A percentile compares a stretch with the other conserved stretches of the same genome.
These are phyloP conservation scores for Annulohypoxylon moriforme DNA, from an alignment of 495 filamentous ascomycete species.

Conservation along the genomic window DNA sequence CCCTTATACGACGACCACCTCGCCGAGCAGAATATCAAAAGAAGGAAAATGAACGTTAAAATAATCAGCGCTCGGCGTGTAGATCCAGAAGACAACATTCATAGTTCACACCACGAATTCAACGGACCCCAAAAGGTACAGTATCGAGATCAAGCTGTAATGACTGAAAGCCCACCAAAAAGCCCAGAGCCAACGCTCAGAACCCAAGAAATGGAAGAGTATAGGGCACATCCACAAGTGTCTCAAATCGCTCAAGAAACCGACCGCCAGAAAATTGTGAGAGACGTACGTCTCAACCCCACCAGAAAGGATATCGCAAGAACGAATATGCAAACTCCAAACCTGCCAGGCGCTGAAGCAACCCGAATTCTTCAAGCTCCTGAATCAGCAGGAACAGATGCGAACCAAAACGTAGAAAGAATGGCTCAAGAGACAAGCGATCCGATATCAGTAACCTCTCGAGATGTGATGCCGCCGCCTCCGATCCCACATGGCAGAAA, in stretches of 20 bases:
- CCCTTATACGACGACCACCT: constrained; percentile 18
- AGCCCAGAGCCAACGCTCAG: background rate
- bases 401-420: background rate
- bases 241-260: background rate
- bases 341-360: background rate
- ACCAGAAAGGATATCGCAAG: background rate
- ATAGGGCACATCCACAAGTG: background rate
- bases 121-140: constrained; percentile 9
- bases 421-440: constrained; percentile 7
- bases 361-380: background rate
- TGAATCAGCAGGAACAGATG: background rate
- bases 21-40: background rate
- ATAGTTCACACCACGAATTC: background rate
- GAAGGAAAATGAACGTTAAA: background rate
- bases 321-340: background rate
- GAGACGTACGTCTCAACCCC: constrained; percentile 7
- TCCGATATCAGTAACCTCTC: constrained; percentile 30
- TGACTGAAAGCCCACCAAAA: constrained; percentile 28
- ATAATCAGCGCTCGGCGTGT: background rate
- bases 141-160: constrained; percentile 40
- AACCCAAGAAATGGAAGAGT: background rate
- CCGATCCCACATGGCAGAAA: constrained; percentile 28
- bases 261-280: constrained; percentile 24
- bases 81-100: background rate
- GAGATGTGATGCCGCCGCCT: constrained; percentile 47